Conservation (phyloP, 2,329 filamentous ascomycete species). For the Talaromyces sp. region DNA sequence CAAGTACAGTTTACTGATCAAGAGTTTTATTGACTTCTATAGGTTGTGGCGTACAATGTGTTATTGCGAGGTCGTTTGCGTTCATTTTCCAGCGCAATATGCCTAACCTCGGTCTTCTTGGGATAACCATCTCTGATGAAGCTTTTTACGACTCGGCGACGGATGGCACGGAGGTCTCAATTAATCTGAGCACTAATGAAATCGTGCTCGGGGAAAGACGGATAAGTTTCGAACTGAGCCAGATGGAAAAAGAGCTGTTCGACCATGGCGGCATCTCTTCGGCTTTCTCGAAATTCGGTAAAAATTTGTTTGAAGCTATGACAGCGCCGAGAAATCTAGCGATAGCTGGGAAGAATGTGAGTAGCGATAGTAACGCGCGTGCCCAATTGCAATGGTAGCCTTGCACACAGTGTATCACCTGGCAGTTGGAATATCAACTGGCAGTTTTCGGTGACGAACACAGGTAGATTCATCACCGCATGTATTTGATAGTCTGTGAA, state of each 20-base stretch:
- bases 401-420: neutral
- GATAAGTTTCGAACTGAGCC: conserved; percentile 36
- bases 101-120: conserved; percentile 45
- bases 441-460: neutral
- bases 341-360: neutral
- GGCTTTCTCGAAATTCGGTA: conserved; percentile 41
- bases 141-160: conserved; percentile 37
- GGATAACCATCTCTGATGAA: conserved; percentile 40
- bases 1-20: neutral
- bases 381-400: conserved; percentile 11
- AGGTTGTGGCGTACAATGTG: conserved; percentile 38
- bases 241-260: conserved; percentile 40
- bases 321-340: conserved; percentile 16
- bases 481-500: neutral
- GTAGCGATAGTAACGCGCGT: neutral
- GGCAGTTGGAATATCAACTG: neutral
- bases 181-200: conserved; percentile 29
- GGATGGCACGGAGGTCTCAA: conserved; percentile 36
- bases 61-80: conserved; percentile 45
- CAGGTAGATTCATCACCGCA: neutral
- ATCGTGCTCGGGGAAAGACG: conserved; percentile 24
- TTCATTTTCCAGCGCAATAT: conserved; percentile 49
- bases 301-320: conserved; percentile 30
- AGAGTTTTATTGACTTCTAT: neutral
- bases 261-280: conserved; percentile 37